Conservation (phyloP, 257 asterid species). For the Jaltomata sinuosa region DNA sequence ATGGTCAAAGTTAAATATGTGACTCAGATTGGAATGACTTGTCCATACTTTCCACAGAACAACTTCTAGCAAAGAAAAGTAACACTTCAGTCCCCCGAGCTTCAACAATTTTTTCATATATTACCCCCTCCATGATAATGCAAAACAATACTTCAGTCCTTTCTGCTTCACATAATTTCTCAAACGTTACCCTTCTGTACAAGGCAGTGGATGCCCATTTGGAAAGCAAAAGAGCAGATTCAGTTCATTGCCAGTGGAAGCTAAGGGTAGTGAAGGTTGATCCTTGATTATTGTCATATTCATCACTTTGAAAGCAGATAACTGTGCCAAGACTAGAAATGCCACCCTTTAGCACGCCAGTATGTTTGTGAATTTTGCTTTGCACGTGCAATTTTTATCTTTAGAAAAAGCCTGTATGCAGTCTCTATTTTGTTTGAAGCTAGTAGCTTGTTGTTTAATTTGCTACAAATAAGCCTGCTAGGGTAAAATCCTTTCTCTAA, state of each 20-base stretch:
- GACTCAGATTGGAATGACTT: not conserved
- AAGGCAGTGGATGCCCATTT: not conserved
- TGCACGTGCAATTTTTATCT: constrained; percentile 56
- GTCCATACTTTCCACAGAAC: not conserved
- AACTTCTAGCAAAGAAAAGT: not conserved
- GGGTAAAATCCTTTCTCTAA: constrained; percentile 61
- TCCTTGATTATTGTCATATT: not conserved
- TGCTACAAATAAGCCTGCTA: constrained; percentile 64
- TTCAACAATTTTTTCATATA: not conserved
- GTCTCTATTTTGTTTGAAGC: constrained; percentile 52
- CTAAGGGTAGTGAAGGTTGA: not conserved
- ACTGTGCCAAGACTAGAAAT: constrained; percentile 27
- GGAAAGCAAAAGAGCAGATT: not conserved
- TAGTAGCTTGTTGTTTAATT: constrained; percentile 63
- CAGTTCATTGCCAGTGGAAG: not conserved
- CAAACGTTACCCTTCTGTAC: not conserved
- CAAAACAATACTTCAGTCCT: not conserved
- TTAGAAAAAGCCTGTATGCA: constrained; percentile 65
- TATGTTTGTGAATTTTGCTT: constrained; percentile 59
- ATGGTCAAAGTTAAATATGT: not conserved
- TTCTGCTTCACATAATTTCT: not conserved
- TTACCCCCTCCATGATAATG: not conserved
- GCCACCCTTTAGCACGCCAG: constrained; percentile 97
- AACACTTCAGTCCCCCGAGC: not conserved
- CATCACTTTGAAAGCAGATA: not conserved